A percentile compares a stretch with the other conserved stretches of the same genome.
These are phyloP conservation scores for Orbilia blumenaviensis DNA, from an alignment of 2,329 filamentous ascomycete species.

Conservation along the genomic window DNA sequence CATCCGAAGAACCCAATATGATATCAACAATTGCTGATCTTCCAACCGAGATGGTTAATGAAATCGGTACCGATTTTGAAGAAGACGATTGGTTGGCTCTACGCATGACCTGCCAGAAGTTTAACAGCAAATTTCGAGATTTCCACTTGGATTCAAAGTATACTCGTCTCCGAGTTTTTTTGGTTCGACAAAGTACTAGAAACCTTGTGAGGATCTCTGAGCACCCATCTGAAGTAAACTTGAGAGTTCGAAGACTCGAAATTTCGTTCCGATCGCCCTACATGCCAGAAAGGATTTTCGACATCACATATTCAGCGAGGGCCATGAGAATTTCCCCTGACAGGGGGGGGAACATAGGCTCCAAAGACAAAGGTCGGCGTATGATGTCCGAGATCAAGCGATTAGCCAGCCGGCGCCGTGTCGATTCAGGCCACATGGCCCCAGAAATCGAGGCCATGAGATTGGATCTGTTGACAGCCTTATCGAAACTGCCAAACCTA, in stretches of 20 bases:
- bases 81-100: conserved; percentile 26
- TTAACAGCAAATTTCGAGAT: background rate
- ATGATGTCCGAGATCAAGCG: background rate
- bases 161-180: background rate
- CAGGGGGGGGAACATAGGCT: too few species aligned
- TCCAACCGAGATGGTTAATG: background rate
- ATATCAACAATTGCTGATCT: background rate
- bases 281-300: background rate
- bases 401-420: background rate
- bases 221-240: background rate
- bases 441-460: background rate
- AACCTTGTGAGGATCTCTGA: conserved; percentile 20
- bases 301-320: too few species aligned
- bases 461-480: background rate
- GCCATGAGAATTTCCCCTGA: too few species aligned
- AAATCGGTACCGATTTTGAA: background rate
- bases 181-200: background rate
- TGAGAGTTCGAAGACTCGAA: background rate
- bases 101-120: conserved; percentile 11
- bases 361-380: background rate
- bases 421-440: background rate
- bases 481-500: conserved; percentile 7
- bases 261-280: background rate
- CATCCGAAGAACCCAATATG: background rate
- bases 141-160: conserved; percentile 12